These are phyloP conservation scores for Aeschynomene evenia DNA, from an alignment of 306 rosid genomes.

Conservation along the genomic window DNA sequence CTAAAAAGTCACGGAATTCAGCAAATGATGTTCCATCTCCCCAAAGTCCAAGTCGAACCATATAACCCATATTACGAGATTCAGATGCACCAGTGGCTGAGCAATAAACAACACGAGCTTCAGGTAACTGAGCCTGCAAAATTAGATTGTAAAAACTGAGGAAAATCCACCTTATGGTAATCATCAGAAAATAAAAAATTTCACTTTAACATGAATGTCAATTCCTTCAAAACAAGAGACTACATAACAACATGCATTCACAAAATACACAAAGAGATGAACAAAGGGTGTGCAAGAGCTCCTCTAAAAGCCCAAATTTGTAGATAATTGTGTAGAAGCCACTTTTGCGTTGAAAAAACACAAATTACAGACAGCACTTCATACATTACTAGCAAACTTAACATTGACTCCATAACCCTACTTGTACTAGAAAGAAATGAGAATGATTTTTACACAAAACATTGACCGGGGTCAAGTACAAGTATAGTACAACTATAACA, in stretches of 20 bases:
- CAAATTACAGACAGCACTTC: neutral
- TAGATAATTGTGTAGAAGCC: neutral
- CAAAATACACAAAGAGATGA: neutral
- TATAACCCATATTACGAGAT: slow-evolving; percentile 98
- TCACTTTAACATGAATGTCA: slow-evolving; percentile 2
- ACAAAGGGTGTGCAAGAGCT: neutral
- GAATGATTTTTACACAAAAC: neutral
- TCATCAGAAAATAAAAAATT: slow-evolving; percentile 9
- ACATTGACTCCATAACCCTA: neutral
- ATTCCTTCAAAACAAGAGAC: neutral
- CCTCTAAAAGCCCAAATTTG: neutral
- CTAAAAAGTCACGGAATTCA: slow-evolving; percentile 87
- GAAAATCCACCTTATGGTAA: slow-evolving; percentile 18
- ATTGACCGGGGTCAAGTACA: neutral
- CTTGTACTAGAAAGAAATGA: neutral
- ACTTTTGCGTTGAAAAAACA: neutral
- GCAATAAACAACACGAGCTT: slow-evolving; percentile 91
- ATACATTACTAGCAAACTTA: neutral
- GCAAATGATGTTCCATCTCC: slow-evolving; percentile 84
- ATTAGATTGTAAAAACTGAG: slow-evolving; percentile 24
- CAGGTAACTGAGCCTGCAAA: slow-evolving; percentile 79
- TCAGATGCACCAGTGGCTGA: slow-evolving; percentile 99
- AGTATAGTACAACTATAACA: neutral
- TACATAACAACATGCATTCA: neutral
- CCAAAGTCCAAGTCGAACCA: slow-evolving; percentile 99